These are phyloP conservation scores for Tricholoma saponaceum DNA, from an alignment of 768 basidiomycete genomes.

Conservation along the genomic window DNA sequence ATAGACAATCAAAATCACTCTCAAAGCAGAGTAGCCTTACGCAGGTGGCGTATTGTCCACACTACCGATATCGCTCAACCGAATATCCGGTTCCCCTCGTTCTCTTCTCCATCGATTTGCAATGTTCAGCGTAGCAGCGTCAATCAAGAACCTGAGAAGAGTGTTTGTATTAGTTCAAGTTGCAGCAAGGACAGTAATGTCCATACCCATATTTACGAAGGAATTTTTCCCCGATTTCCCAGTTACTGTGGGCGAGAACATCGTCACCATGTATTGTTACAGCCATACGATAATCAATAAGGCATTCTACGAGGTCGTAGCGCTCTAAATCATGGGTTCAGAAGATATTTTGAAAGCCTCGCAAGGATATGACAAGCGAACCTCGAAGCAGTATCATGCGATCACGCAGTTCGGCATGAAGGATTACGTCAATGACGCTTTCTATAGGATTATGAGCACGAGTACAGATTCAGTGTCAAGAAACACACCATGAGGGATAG, in stretches of 20 bases:
- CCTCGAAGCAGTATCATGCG: conserved; percentile 87
- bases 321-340: conserved; percentile 43
- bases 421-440: conserved; percentile 85
- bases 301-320: conserved; percentile 76
- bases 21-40: conserved; percentile 2
- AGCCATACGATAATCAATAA: conserved; percentile 65
- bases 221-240: conserved; percentile 87
- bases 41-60: conserved; percentile 26
- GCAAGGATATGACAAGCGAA: conserved; percentile 23
- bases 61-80: conserved; percentile 47
- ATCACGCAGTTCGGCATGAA: conserved; percentile 87
- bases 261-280: conserved; percentile 87
- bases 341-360: background rate
- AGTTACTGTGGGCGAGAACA: conserved; percentile 82
- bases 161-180: conserved; percentile 2
- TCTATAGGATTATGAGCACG: conserved; percentile 41
- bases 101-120: conserved; percentile 88
- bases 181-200: background rate
- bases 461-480: background rate
- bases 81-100: conserved; percentile 72
- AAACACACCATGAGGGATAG: conserved; percentile 75
- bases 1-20: conserved; percentile 3
- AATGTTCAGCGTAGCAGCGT: conserved; percentile 62
- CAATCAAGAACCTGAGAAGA: conserved; percentile 66
- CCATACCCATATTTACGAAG: conserved; percentile 77